These are phyloP conservation scores for Boletus huronensis DNA, from an alignment of 768 basidiomycete genomes.

Conservation along the genomic window DNA sequence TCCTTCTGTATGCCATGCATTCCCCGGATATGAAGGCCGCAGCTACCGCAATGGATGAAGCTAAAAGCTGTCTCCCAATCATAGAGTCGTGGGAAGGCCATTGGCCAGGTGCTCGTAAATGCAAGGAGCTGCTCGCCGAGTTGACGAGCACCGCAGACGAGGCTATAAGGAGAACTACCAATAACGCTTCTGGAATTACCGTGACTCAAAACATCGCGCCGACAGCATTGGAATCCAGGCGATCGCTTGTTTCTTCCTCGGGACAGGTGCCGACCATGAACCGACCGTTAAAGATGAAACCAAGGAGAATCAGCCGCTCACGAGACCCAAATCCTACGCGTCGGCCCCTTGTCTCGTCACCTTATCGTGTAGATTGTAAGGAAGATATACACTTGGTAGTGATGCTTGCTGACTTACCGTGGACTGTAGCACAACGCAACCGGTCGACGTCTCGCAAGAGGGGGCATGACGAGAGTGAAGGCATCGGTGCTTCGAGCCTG, in stretches of 20 bases:
- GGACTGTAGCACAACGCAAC: constrained; percentile 54
- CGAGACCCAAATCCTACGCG: constrained; percentile 53
- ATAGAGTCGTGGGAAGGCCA: constrained; percentile 79
- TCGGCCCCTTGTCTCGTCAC: constrained; percentile 56
- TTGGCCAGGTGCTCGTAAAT: constrained; percentile 87
- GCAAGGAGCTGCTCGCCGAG: constrained; percentile 75
- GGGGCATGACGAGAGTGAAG: constrained; percentile 63
- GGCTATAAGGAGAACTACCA: constrained; percentile 45
- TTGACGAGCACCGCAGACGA: constrained; percentile 66
- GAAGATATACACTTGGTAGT: constrained; percentile 3
- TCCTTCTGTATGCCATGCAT: constrained; percentile 84
- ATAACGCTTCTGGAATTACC: constrained; percentile 21
- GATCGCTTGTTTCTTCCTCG: constrained; percentile 47
- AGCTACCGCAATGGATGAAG: constrained; percentile 79
- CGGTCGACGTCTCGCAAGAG: constrained; percentile 75
- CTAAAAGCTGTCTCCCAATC: constrained; percentile 63
- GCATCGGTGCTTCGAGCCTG: constrained; percentile 39
- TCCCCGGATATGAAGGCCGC: constrained; percentile 61
- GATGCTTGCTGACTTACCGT: constrained; percentile 16
- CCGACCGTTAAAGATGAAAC: constrained; percentile 47
- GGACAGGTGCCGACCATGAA: constrained; percentile 44
- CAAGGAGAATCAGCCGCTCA: constrained; percentile 55
- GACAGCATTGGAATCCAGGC: constrained; percentile 47
- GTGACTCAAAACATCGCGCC: constrained; percentile 28
- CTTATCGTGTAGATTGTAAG: constrained; percentile 66